Evolutionary conservation across 768 basidiomycete genomes (phyloP).

Genomic region (Rhizopogon roseolus): DNA sequence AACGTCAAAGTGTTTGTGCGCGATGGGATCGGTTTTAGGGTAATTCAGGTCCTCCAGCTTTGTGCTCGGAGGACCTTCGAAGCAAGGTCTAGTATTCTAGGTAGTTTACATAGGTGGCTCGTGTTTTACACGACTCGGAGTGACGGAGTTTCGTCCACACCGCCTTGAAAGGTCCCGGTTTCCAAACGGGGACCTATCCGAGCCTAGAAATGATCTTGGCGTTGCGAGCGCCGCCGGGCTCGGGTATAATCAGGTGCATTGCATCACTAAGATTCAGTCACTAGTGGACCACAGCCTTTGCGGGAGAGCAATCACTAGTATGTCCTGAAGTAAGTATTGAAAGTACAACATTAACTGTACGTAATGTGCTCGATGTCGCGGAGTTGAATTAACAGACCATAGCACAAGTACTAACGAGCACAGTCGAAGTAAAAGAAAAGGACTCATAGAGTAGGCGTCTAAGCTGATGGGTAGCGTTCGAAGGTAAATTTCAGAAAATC

Average conservation of each 20-base stretch:
- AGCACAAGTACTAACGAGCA: neutral
- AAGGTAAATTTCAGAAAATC: conserved; percentile 32
- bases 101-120: too few species aligned
- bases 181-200: neutral
- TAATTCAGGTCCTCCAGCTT: too few species aligned
- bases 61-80: too few species aligned
- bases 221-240: conserved; percentile 10
- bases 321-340: neutral
- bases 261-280: too few species aligned
- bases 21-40: too few species aligned
- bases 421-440: neutral
- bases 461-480: neutral
- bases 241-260: conserved; percentile 4
- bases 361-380: neutral
- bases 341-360: neutral
- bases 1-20: too few species aligned
- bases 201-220: too few species aligned
- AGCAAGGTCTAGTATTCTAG: too few species aligned
- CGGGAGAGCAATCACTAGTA: neutral
- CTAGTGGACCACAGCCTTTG: neutral
- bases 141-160: too few species aligned
- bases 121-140: too few species aligned
- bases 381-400: neutral
- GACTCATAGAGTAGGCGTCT: neutral
- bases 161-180: conserved; percentile 10